Evolutionary conservation across 805 yeast genomes (phyloP).

Genomic region (Cyberlindnera petersonii): DNA sequence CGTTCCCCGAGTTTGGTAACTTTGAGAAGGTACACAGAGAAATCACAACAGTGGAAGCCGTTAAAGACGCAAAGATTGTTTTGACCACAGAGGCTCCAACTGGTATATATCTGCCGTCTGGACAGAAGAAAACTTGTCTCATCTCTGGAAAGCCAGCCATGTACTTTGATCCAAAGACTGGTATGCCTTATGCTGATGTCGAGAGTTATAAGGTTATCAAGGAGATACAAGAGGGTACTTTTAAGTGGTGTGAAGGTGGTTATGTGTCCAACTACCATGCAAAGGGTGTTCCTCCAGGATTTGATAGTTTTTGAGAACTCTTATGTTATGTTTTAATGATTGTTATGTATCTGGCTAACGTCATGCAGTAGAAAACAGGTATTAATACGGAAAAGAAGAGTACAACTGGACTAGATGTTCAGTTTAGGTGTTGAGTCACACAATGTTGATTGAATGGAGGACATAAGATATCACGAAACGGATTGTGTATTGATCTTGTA

Average conservation of each 20-base stretch:
- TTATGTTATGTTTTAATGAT: too few relatives aligned
- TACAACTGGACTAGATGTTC: too few relatives aligned
- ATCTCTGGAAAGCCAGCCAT: slow-evolving; percentile 76
- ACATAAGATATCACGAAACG: slow-evolving; percentile 4
- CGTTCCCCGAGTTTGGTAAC: slow-evolving; percentile 59
- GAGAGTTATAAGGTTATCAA: slow-evolving; percentile 71
- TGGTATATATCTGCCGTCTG: slow-evolving; percentile 69
- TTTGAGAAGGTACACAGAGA: slow-evolving; percentile 39
- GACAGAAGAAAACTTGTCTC: slow-evolving; percentile 62
- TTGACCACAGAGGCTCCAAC: slow-evolving; percentile 69
- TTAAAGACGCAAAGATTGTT: slow-evolving; percentile 43
- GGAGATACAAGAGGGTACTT: slow-evolving; percentile 52
- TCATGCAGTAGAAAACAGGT: background rate
- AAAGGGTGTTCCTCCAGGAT: slow-evolving; percentile 85
- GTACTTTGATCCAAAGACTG: slow-evolving; percentile 84
- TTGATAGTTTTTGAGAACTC: slow-evolving; percentile 37
- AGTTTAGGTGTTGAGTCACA: too few relatives aligned
- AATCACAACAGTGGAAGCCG: slow-evolving; percentile 17
- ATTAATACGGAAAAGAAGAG: too few relatives aligned
- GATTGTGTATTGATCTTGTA: slow-evolving; percentile 40
- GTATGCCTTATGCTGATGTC: slow-evolving; percentile 80
- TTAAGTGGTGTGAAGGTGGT: slow-evolving; percentile 48
- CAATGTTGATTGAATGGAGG: too few relatives aligned
- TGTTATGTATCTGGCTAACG: too few relatives aligned
- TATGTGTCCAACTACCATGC: slow-evolving; percentile 63